Conservation (phyloP, 345 rosid species). For the Crucihimalaya himalaica region DNA sequence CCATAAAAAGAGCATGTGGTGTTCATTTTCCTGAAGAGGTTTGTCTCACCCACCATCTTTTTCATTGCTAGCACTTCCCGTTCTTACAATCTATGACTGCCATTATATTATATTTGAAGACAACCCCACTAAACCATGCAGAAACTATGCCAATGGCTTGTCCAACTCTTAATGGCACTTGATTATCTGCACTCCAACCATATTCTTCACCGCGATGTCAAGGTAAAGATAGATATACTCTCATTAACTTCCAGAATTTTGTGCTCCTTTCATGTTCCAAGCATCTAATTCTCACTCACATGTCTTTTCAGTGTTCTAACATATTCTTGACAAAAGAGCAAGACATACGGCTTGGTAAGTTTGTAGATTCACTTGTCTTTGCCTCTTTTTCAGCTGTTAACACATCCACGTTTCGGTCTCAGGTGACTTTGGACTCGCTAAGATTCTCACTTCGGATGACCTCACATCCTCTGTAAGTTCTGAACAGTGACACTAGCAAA, state of each 20-base stretch:
- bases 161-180: constrained; percentile 76
- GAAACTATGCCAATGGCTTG: constrained; percentile 94
- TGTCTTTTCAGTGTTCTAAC: constrained; percentile 78
- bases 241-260: neutral
- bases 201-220: constrained; percentile 89
- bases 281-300: constrained; percentile 31
- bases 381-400: neutral
- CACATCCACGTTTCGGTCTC: constrained; percentile 34
- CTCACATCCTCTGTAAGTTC: constrained; percentile 88
- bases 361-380: neutral
- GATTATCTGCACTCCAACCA: constrained; percentile 78
- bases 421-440: constrained; percentile 99
- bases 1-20: constrained; percentile 76
- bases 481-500: constrained; percentile 5
- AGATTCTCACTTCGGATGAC: constrained; percentile 88
- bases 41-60: constrained; percentile 22
- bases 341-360: constrained; percentile 83
- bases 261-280: constrained; percentile 3
- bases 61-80: neutral
- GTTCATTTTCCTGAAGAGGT: constrained; percentile 87
- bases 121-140: constrained; percentile 36
- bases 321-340: constrained; percentile 91
- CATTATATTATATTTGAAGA: neutral
- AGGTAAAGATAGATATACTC: constrained; percentile 45
- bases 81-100: neutral